These are phyloP conservation scores for Solanum chacoense DNA, from an alignment of 305 asterid species.

Conservation along the genomic window DNA sequence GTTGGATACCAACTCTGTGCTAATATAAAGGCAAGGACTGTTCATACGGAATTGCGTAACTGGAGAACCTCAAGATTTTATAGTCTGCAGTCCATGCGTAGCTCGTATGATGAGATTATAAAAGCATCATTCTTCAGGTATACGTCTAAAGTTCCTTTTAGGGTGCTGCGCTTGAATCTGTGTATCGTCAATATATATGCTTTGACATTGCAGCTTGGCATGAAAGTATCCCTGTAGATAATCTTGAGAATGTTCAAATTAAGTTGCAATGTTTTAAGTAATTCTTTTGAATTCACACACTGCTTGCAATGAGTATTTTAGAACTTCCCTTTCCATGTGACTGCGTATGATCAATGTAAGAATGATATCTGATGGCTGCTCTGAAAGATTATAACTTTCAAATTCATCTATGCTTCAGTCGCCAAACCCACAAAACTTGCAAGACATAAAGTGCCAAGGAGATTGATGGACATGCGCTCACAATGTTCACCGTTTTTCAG, in stretches of 20 bases:
- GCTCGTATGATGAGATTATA: neutral
- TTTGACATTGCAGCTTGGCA: neutral
- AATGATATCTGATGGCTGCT: neutral
- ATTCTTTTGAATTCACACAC: neutral
- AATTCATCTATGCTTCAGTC: neutral
- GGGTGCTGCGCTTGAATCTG: neutral
- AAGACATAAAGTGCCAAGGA: neutral
- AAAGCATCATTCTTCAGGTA: neutral
- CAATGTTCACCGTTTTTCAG: neutral
- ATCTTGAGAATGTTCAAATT: neutral
- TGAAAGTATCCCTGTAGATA: neutral
- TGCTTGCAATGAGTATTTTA: neutral
- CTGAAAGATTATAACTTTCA: neutral
- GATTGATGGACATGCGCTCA: neutral
- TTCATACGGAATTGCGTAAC: neutral
- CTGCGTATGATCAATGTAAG: neutral
- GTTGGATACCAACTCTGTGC: neutral
- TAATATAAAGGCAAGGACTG: neutral
- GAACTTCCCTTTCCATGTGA: neutral
- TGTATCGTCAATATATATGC: neutral
- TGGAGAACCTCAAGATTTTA: neutral
- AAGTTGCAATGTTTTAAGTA: neutral
- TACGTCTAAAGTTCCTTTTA: neutral
- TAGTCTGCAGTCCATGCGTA: neutral
- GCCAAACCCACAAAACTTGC: neutral